These are phyloP conservation scores for Tetraselmis chui DNA, from an alignment of 139 green algal species.

Conservation along the genomic window DNA sequence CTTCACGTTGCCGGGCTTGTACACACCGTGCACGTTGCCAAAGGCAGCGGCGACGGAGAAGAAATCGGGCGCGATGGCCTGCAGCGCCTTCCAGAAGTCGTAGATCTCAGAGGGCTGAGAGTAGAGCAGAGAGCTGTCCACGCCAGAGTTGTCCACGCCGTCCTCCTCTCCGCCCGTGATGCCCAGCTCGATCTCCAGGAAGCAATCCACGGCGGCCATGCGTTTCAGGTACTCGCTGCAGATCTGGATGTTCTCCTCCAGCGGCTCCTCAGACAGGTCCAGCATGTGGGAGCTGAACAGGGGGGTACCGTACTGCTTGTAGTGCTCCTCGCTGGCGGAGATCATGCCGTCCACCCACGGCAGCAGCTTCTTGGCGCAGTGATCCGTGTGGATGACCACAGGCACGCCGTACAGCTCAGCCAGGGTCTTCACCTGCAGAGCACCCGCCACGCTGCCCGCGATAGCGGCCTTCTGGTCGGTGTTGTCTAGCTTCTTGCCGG, in stretches of 20 bases:
- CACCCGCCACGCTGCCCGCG: constrained; percentile 14
- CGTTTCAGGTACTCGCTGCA: constrained; percentile 33
- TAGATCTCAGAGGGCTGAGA: constrained; percentile 42
- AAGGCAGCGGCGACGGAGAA: constrained; percentile 33
- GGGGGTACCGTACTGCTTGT: constrained; percentile 22
- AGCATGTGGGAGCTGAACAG: constrained; percentile 38
- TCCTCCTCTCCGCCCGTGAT: constrained; percentile 41
- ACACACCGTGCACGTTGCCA: constrained; percentile 42
- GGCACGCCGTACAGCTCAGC: constrained; percentile 28
- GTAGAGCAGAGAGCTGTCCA: constrained; percentile 29
- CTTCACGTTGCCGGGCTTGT: constrained; percentile 40
- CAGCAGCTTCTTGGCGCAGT: constrained; percentile 38
- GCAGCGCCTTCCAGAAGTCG: constrained; percentile 16
- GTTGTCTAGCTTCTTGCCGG: constrained; percentile 17
- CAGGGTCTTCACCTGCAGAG: constrained; percentile 15
- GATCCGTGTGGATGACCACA: constrained; percentile 37
- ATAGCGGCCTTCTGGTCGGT: constrained; percentile 19
- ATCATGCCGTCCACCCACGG: constrained; percentile 36
- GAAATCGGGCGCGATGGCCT: constrained; percentile 24
- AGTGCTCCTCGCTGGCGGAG: constrained; percentile 36
- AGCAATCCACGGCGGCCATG: constrained; percentile 27
- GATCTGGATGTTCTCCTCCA: constrained; percentile 43
- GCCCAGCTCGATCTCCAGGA: constrained; percentile 39
- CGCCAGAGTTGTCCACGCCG: constrained; percentile 37
- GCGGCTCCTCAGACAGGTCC: constrained; percentile 31